These are phyloP conservation scores for Cladosporium sp. DNA, from an alignment of 2,329 filamentous ascomycete species.

Conservation along the genomic window DNA sequence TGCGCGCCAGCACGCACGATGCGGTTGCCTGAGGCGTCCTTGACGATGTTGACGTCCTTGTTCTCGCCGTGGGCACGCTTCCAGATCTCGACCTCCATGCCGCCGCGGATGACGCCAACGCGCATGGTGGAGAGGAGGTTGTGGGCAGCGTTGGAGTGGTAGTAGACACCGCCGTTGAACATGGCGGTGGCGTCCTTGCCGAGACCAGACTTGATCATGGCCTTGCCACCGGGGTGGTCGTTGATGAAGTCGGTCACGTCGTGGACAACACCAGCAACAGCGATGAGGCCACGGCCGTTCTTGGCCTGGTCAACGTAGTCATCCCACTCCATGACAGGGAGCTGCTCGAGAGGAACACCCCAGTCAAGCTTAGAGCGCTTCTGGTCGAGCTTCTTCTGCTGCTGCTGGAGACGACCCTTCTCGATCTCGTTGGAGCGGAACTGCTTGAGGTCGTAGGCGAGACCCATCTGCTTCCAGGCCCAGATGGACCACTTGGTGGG, in stretches of 20 bases:
- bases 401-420: slow-evolving; percentile 82
- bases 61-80: slow-evolving; percentile 80
- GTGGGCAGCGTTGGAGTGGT: slow-evolving; percentile 85
- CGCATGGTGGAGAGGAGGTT: slow-evolving; percentile 86
- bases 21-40: slow-evolving; percentile 74
- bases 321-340: slow-evolving; percentile 82
- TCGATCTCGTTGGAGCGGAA: slow-evolving; percentile 91
- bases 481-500: slow-evolving; percentile 89
- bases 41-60: slow-evolving; percentile 75
- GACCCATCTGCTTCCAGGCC: slow-evolving; percentile 76
- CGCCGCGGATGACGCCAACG: slow-evolving; percentile 79
- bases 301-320: slow-evolving; percentile 75
- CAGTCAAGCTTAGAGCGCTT: slow-evolving; percentile 78
- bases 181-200: slow-evolving; percentile 86
- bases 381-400: slow-evolving; percentile 90
- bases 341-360: slow-evolving; percentile 79
- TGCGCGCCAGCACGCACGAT: slow-evolving; percentile 84
- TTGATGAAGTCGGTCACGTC: slow-evolving; percentile 81
- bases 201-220: slow-evolving; percentile 75
- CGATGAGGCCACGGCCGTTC: slow-evolving; percentile 71
- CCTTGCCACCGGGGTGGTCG: slow-evolving; percentile 85
- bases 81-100: slow-evolving; percentile 89
- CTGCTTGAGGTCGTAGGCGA: slow-evolving; percentile 83
- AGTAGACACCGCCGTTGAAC: slow-evolving; percentile 89
- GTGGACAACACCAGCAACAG: slow-evolving; percentile 80